Evolutionary conservation across 2,329 filamentous ascomycete genomes (phyloP).

Genomic region (Diaporthe ampelina): DNA sequence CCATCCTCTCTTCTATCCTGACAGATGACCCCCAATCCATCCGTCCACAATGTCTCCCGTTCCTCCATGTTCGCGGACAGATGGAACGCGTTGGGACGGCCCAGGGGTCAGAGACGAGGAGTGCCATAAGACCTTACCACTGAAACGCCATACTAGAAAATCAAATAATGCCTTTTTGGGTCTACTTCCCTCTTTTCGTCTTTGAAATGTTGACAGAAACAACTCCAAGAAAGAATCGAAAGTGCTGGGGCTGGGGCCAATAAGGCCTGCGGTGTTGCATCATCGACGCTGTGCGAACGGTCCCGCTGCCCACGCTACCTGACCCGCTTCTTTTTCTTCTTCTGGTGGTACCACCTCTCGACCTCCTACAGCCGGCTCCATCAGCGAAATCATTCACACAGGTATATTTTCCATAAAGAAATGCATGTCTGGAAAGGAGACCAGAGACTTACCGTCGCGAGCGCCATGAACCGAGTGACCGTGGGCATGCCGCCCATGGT

Average conservation of each 20-base stretch:
- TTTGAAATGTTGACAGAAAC: background rate
- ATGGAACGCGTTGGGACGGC: background rate
- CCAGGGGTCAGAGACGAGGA: background rate
- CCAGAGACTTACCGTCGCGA: conserved; percentile 31
- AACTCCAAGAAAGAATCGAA: background rate
- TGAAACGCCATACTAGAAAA: conserved; percentile 24
- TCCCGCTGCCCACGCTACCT: background rate
- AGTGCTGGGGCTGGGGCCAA: conserved; percentile 4
- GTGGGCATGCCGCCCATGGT: conserved; percentile 38
- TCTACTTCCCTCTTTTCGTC: conserved; percentile 19
- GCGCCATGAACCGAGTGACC: conserved; percentile 37
- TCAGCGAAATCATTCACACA: conserved; percentile 19
- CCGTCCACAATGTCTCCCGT: background rate
- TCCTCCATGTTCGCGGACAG: background rate
- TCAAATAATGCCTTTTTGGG: conserved; percentile 18
- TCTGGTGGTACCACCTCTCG: conserved; percentile 40
- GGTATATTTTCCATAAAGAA: too few species aligned
- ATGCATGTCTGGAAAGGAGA: background rate
- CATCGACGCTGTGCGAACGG: conserved; percentile 1
- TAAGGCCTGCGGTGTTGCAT: background rate
- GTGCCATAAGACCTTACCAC: background rate
- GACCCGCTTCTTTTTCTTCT: conserved; percentile 39
- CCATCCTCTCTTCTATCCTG: background rate
- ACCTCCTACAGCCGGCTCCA: conserved; percentile 26
- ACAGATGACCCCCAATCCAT: background rate